Base-by-base conservation (phyloP, 306 rosid genomes). In the Neltuma alba region DNA sequence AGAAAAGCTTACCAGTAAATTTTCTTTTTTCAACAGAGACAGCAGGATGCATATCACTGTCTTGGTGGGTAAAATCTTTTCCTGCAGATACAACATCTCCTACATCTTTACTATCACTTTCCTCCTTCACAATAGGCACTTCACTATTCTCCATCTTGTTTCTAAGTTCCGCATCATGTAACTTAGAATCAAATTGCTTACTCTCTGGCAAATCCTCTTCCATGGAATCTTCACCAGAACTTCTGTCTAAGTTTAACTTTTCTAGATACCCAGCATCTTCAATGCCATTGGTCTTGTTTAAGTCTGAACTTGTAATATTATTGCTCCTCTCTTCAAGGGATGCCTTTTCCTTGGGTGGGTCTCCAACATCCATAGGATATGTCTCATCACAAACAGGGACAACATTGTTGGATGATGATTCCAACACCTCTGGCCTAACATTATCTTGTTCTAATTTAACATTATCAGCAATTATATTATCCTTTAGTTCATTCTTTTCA, bases 141-240 rank as follows among this genome's bases (percentile, higher is more conserved):
- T 86, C 94, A 77, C 21, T 82, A 83, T 80, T 86, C 82, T 85
- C 86, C 34, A 57, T 71, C 75, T 74, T 89, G 66, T 89, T 83
- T 81, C 81, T 81, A 77, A 87, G 87, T 72, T 89, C 89, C 79
- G 80, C 91, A 80, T 83, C 89, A 79, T 74, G 70, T 84, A 88
- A 90, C 84, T 86, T 92, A 23, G 90, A 91, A 82, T 93, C 97
- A 86, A 85, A 80, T 81, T 88, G 97, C 77, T 89, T 95, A 83
- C 77, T 88, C 90, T 95, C 99, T 28, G 84, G 82, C 82, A 89
- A 84, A 90, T 95, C 99, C 84, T 93, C 99, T 76, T 93, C 98
- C 90, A 95, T 93, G 45, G 99, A 95, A 90, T 95, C 98, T 84
- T 95, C 99, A 72, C 98, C 98, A 82, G 98, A 91, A 90, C 99